phyloP scores from a whole-genome alignment of 345 rosid genomes.

The Eucalyptus marginata region DNA sequence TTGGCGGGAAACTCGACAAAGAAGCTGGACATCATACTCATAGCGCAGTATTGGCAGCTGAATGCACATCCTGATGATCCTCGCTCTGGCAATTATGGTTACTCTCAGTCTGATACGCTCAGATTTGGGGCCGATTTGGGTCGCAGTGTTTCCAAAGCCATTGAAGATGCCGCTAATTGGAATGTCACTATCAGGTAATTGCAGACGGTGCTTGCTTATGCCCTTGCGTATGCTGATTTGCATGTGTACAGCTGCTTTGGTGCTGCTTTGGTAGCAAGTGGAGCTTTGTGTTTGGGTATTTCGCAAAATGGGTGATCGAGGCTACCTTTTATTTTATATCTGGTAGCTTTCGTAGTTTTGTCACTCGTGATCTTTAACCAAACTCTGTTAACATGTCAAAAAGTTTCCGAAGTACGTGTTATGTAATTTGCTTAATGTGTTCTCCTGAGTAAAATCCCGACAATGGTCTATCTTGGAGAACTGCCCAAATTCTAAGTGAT shows the following conservation, averaged over 20 bases:
- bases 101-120: constrained; percentile 29
- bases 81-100: constrained; percentile 74
- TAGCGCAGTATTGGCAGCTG: constrained; percentile 84
- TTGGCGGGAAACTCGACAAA: constrained; percentile 54
- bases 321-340: not conserved
- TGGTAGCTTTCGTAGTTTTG: not conserved
- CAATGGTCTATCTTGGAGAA: not conserved
- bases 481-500: not conserved
- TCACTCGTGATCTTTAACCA: not conserved
- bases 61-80: constrained; percentile 53
- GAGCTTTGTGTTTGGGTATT: not conserved
- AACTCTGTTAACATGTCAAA: not conserved
- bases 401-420: not conserved
- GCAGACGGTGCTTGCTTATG: not conserved
- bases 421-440: not conserved
- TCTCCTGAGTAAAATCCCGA: not conserved
- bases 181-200: constrained; percentile 52
- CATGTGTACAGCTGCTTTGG: fast-evolving
- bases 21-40: constrained; percentile 57
- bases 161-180: constrained; percentile 49
- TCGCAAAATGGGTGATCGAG: fast-evolving
- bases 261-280: not conserved
- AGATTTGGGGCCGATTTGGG: constrained; percentile 47
- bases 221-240: not conserved
- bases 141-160: constrained; percentile 35